phyloP scores from a whole-genome alignment of 2,329 filamentous ascomycete species.

The Penicillium vulpinum region DNA sequence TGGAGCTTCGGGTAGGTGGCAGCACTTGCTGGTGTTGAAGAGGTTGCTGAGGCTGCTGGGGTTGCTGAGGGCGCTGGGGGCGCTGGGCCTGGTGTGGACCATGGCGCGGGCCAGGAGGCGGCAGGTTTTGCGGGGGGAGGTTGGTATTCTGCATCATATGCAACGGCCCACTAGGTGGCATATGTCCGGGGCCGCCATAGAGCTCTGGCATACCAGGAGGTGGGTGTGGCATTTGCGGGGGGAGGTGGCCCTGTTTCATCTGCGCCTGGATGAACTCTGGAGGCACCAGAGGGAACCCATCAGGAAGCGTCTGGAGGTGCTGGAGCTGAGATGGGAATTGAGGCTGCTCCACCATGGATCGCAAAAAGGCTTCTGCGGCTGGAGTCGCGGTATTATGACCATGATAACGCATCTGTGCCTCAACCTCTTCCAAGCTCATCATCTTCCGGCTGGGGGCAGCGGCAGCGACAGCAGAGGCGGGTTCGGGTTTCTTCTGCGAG shows the following conservation, averaged over 20 bases:
- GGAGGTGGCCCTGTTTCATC: slow-evolving; percentile 36
- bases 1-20: slow-evolving; percentile 37
- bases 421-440: slow-evolving; percentile 95
- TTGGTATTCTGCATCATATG: slow-evolving; percentile 81
- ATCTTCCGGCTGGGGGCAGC: slow-evolving; percentile 64
- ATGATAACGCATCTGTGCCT: slow-evolving; percentile 83
- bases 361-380: slow-evolving; percentile 31
- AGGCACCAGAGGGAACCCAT: slow-evolving; percentile 38
- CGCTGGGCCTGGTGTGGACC: slow-evolving; percentile 38
- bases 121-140: slow-evolving; percentile 53
- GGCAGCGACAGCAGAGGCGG: slow-evolving; percentile 14
- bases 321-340: slow-evolving; percentile 35
- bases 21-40: slow-evolving; percentile 38
- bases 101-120: slow-evolving; percentile 39
- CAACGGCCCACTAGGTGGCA: slow-evolving; percentile 58
- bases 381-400: slow-evolving; percentile 36
- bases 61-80: slow-evolving; percentile 36
- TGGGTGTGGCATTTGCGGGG: slow-evolving; percentile 39
- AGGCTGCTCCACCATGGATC: slow-evolving; percentile 28
- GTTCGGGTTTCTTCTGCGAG: slow-evolving; percentile 44
- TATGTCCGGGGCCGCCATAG: slow-evolving; percentile 45
- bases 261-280: slow-evolving; percentile 52
- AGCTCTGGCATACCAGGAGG: slow-evolving; percentile 46
- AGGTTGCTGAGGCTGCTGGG: slow-evolving; percentile 34
- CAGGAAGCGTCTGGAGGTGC: slow-evolving; percentile 32